These are phyloP conservation scores for Cupressus sempervirens DNA, from an alignment of 75 land plant species.

Conservation along the genomic window DNA sequence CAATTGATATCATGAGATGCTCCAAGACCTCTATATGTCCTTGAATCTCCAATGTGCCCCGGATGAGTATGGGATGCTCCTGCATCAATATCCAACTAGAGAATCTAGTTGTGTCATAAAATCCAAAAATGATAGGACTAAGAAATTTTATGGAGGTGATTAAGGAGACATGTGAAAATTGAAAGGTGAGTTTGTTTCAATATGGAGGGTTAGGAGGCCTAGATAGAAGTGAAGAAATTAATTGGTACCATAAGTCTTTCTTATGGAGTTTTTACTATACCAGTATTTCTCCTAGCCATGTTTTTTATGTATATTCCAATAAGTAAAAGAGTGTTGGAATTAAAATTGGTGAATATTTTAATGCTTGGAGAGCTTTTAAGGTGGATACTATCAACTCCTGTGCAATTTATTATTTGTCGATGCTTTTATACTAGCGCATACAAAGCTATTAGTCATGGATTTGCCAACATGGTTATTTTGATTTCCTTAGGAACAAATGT, in stretches of 20 bases:
- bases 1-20: no score
- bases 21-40: no score
- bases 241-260: constrained; percentile 44
- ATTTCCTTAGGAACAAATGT: constrained; percentile 94
- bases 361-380: constrained; percentile 65
- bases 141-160: constrained; percentile 58
- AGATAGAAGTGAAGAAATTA: constrained; percentile 47
- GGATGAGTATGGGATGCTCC: no score
- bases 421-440: constrained; percentile 64
- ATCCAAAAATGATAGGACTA: constrained; percentile 65
- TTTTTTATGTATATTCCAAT: constrained; percentile 73
- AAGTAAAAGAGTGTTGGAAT: constrained; percentile 46
- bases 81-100: constrained; percentile 1
- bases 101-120: constrained; percentile 48
- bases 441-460: constrained; percentile 54
- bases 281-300: constrained; percentile 81
- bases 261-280: constrained; percentile 84
- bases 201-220: constrained; percentile 33
- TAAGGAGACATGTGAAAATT: constrained; percentile 36
- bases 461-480: constrained; percentile 96
- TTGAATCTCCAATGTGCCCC: no score
- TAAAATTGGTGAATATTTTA: constrained; percentile 56
- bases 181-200: constrained; percentile 46
- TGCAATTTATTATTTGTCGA: constrained; percentile 81
- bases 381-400: constrained; percentile 87